Percentiles rank a stretch among this genome's conserved stretches.
Conservation (phyloP, 441 rosid genomes). For the Euphorbia corollata region DNA sequence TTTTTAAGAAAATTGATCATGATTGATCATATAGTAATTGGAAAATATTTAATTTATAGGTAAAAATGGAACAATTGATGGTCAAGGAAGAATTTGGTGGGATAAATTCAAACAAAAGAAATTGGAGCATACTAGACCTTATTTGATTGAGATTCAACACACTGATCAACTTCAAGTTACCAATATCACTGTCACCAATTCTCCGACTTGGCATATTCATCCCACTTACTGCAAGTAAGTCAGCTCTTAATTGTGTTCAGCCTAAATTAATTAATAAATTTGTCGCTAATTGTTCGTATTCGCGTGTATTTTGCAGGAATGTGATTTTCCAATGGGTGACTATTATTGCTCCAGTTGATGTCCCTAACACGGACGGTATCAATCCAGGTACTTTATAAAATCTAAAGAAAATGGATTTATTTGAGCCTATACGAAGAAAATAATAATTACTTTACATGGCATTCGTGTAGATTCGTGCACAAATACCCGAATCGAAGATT, state of each 20-base stretch:
- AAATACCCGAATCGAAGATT: slow-evolving; percentile 46
- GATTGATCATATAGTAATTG: neutral
- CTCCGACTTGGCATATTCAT: slow-evolving; percentile 68
- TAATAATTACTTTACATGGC: neutral
- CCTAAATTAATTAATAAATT: too few relatives aligned
- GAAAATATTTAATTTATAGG: neutral
- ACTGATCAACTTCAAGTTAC: slow-evolving; percentile 48
- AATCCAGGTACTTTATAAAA: slow-evolving; percentile 42
- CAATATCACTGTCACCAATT: slow-evolving; percentile 45
- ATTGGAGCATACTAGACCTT: slow-evolving; percentile 48
- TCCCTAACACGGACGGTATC: slow-evolving; percentile 73
- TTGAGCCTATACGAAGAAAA: neutral
- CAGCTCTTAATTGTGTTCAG: neutral
- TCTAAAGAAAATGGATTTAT: too few relatives aligned
- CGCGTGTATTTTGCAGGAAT: slow-evolving; percentile 23
- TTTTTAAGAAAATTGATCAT: neutral
- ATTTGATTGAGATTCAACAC: slow-evolving; percentile 56
- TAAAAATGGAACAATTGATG: slow-evolving; percentile 38
- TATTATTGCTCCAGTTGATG: slow-evolving; percentile 47
- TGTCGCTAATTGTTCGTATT: neutral
- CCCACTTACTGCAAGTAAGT: slow-evolving; percentile 46
- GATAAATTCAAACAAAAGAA: slow-evolving; percentile 33
- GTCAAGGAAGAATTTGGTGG: slow-evolving; percentile 66
- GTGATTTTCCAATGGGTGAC: slow-evolving; percentile 43
- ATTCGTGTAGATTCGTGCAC: slow-evolving; percentile 59